phyloP scores from a whole-genome alignment of 2,329 filamentous ascomycete species.

The Xylariaceae sp. region DNA sequence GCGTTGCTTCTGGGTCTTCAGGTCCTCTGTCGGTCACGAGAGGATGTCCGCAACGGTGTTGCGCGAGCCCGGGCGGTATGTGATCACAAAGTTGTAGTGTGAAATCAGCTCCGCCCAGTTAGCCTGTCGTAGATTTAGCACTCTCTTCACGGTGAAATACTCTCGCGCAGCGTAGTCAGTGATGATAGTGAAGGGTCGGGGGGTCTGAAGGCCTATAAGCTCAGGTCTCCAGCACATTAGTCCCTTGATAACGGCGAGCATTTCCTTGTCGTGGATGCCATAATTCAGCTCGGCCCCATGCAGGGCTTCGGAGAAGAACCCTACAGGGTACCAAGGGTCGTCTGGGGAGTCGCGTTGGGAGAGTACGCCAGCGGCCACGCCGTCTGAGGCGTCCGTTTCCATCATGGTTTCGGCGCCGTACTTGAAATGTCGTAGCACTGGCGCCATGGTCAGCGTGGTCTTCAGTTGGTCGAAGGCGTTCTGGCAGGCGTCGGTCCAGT shows the following conservation, averaged over 20 bases:
- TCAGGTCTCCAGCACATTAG: neutral
- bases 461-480: neutral
- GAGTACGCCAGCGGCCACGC: neutral
- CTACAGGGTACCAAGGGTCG: neutral
- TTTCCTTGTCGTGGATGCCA: slow-evolving; percentile 3
- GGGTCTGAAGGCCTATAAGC: neutral
- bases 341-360: neutral
- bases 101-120: neutral
- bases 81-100: neutral
- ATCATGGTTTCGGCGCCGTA: neutral
- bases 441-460: neutral
- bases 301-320: neutral
- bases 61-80: neutral
- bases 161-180: neutral
- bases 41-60: neutral
- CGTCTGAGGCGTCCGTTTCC: neutral
- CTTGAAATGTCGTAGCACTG: neutral
- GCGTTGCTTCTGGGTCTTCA: neutral
- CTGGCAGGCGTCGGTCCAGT: neutral
- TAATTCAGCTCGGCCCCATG: neutral
- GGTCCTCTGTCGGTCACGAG: neutral
- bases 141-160: neutral
- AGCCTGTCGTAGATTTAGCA: neutral
- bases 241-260: neutral
- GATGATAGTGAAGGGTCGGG: neutral